Evolutionary conservation across 176 grass and related monocot species (phyloP), one percentile per base, ranked within the genome.

Genomic region (Musa schizocarpa): DNA sequence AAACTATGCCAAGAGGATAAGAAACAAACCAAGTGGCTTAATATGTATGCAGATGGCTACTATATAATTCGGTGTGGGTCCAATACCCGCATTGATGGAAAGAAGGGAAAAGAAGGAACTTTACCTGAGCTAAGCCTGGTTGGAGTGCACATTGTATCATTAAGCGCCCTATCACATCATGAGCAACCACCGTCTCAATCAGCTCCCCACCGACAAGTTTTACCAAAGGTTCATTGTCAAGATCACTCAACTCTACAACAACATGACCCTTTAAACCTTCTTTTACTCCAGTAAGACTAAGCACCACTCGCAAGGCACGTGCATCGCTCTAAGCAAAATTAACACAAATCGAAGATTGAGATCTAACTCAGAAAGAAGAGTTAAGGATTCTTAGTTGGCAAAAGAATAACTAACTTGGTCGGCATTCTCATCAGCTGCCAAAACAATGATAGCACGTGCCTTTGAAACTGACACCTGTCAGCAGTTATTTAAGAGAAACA

Each of bases 101-200:
- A 17, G 23, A 43, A 78, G 12, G 12, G 48, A 12, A 22, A 9
- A 16, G 8, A 55, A 17, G 65, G 4, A 73, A 50, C 73, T 57
- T 29, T 89, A 98, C 94, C 90, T 98, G 90, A 70, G 94, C 94
- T 56, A 98, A 79, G 86, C 94, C 94, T 72, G 94, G 94, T 82
- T 98, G 94, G 52, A 98, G 90, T 66, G 94, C 94, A 74, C 94
- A 98, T 63, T 98, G 94, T 88, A 98, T 98, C 94, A 98, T 98
- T 78, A 98, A 88, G 75, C 94, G 90, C 75, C 94, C 94, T 78
- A 98, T 98, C 17, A 98, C 94, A 78, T 98, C 94, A 85, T 98
- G 94, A 72, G 94, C 94, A 71, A 98, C 94, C 75, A 98, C 94
- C 11, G 94, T 98, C 85, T 98, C 94, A 51, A 91, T 98, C 63